phyloP scores from a whole-genome alignment of 1,284 basidiomycete species.

The Moesziomyces sp. region DNA sequence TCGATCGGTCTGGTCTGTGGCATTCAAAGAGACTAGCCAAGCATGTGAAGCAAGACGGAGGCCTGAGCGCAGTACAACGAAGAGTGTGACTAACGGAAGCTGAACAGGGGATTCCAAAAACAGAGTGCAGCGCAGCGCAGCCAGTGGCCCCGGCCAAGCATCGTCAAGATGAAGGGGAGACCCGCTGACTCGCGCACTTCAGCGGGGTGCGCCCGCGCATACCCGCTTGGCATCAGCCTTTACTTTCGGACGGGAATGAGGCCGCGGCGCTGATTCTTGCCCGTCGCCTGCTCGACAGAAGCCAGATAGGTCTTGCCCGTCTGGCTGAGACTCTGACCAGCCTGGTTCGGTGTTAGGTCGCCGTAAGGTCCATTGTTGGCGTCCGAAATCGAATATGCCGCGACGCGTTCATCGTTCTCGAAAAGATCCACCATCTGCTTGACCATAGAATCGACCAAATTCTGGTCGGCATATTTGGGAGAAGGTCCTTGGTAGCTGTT shows the following conservation, averaged over 20 bases:
- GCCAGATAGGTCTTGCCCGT: constrained; percentile 41
- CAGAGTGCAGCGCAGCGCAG: no score
- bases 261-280: constrained; percentile 11
- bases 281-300: constrained; percentile 21
- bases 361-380: constrained; percentile 51
- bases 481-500: constrained; percentile 24
- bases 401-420: constrained; percentile 46
- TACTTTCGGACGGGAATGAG: constrained; percentile 25
- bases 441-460: constrained; percentile 41
- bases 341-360: constrained; percentile 43
- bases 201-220: no score
- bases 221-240: not conserved
- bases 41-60: no score
- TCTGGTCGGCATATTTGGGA: constrained; percentile 45
- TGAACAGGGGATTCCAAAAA: no score
- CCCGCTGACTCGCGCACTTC: no score
- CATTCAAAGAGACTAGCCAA: no score
- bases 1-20: no score
- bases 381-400: constrained; percentile 53
- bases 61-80: no score
- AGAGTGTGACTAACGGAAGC: no score
- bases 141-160: not conserved
- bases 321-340: constrained; percentile 28
- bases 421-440: constrained; percentile 47
- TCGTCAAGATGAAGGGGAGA: not conserved